Evolutionary conservation across 805 yeast genomes (phyloP).

Genomic region (Metschnikowia amazonensis): DNA sequence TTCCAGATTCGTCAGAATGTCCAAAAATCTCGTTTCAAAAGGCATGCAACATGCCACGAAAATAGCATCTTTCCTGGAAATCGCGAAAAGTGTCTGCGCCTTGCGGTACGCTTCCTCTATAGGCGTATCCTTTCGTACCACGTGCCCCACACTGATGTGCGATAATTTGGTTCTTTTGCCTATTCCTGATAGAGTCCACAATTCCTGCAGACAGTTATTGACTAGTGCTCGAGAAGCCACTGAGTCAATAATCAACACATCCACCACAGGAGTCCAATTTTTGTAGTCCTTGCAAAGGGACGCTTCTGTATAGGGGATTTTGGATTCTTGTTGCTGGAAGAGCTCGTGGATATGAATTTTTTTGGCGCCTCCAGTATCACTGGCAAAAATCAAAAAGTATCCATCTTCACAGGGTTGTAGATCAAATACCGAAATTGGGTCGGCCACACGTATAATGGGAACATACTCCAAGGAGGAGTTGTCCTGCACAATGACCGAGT

Average conservation of each 20-base stretch:
- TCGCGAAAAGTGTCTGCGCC: constrained; percentile 19
- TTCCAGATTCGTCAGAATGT: neutral
- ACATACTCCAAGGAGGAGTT: constrained; percentile 14
- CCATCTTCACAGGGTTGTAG: constrained; percentile 9
- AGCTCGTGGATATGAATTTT: constrained; percentile 25
- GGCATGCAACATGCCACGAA: constrained; percentile 34
- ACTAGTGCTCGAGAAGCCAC: constrained; percentile 17
- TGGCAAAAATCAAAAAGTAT: constrained; percentile 33
- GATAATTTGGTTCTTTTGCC: constrained; percentile 32
- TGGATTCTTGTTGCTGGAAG: constrained; percentile 1
- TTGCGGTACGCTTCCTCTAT: constrained; percentile 31
- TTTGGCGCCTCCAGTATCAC: constrained; percentile 39
- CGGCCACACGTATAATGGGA: constrained; percentile 37
- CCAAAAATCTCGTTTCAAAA: constrained; percentile 31
- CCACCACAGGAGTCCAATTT: constrained; percentile 49
- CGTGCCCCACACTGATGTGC: constrained; percentile 33
- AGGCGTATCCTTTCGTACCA: constrained; percentile 23
- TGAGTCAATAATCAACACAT: constrained; percentile 34
- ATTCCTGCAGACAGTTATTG: constrained; percentile 29
- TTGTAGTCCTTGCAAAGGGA: constrained; percentile 28
- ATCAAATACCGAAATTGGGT: constrained; percentile 30
- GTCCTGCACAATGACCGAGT: constrained; percentile 24
- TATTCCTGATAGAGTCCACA: constrained; percentile 41
- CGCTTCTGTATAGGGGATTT: constrained; percentile 22
- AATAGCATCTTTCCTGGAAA: constrained; percentile 16